These are phyloP conservation scores for Suaeda aralocaspica DNA, from an alignment of 148 eudicot genomes.

Conservation along the genomic window DNA sequence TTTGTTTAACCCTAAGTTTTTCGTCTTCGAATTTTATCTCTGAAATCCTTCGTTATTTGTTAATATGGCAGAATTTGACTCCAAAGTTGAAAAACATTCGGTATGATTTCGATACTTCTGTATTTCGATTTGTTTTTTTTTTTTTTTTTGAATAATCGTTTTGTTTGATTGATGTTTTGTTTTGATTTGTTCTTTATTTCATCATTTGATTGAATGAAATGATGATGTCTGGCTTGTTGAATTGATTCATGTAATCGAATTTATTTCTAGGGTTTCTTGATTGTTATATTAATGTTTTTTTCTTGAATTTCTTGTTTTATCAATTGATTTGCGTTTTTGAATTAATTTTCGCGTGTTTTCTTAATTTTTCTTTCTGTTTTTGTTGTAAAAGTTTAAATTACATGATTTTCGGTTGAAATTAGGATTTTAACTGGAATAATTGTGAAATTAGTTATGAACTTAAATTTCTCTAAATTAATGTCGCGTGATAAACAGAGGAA, in stretches of 20 bases:
- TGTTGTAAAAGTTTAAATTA: neutral
- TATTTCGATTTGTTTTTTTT: neutral
- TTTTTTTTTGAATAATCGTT: neutral
- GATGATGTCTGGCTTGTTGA: neutral
- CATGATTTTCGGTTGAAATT: neutral
- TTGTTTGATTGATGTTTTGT: neutral
- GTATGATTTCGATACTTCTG: conserved; percentile 17
- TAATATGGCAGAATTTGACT: conserved; percentile 23
- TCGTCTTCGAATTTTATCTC: neutral
- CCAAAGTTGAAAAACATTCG: conserved; percentile 10
- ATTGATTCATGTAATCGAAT: neutral
- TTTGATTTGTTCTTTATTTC: no score
- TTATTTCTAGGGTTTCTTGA: conserved; percentile 2
- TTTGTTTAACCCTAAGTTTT: neutral
- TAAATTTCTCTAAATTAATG: neutral
- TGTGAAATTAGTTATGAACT: neutral
- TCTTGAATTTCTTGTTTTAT: neutral
- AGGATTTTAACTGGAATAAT: neutral
- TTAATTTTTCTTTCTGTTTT: neutral
- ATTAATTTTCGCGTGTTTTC: neutral
- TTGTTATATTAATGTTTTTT: neutral
- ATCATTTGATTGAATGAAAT: neutral
- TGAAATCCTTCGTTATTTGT: neutral
- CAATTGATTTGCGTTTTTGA: neutral
- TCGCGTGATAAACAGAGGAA: neutral